phyloP scores from a whole-genome alignment of 2,329 filamentous ascomycete genomes.

The Metarhizium sp. region DNA sequence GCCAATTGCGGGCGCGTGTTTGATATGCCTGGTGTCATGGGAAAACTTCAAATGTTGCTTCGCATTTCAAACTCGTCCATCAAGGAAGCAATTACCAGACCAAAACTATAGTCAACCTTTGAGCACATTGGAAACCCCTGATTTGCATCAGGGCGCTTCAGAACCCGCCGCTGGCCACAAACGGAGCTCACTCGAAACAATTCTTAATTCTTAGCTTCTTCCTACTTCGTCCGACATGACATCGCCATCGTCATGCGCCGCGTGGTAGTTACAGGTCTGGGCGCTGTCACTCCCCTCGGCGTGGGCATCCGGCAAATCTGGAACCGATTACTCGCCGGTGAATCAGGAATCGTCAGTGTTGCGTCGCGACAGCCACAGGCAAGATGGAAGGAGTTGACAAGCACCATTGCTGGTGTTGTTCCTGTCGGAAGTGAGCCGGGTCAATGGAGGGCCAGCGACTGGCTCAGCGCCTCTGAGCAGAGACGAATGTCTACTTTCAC shows the following conservation, averaged over 20 bases:
- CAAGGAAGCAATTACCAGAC: no score
- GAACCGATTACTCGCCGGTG: constrained; percentile 67
- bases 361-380: constrained; percentile 45
- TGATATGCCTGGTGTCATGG: no score
- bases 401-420: constrained; percentile 76
- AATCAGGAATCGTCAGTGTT: constrained; percentile 73
- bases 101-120: no score
- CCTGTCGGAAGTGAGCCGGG: constrained; percentile 38
- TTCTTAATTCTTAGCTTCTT: no score
- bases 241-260: constrained; percentile 43
- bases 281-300: constrained; percentile 74
- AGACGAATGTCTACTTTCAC: constrained; percentile 85
- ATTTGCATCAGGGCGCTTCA: no score
- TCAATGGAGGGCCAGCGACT: constrained; percentile 44
- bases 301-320: constrained; percentile 72
- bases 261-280: constrained; percentile 77
- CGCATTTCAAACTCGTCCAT: no score
- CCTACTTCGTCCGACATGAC: constrained; percentile 21
- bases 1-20: no score
- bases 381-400: constrained; percentile 64
- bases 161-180: no score
- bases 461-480: constrained; percentile 43
- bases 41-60: no score
- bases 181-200: no score
- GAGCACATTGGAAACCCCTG: no score